These are phyloP conservation scores for Hypoxylon perforatum DNA, from an alignment of 495 filamentous ascomycete species.

Conservation along the genomic window DNA sequence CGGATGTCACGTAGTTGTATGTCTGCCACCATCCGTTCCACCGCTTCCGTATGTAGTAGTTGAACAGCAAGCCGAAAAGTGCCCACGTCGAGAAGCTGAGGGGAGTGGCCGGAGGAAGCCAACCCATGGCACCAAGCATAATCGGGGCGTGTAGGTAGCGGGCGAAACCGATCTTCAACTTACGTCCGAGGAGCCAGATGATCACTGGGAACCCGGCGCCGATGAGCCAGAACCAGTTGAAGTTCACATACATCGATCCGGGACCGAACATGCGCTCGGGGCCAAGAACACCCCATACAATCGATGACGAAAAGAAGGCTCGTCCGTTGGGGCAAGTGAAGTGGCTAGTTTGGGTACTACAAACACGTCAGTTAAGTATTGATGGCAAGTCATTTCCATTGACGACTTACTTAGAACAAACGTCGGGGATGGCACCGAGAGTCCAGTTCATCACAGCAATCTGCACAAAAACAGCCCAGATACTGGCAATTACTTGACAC, in stretches of 20 bases:
- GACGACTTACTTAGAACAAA: slow-evolving; percentile 56
- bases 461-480: slow-evolving; percentile 70
- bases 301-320: slow-evolving; percentile 64
- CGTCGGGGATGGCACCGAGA: slow-evolving; percentile 62
- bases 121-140: slow-evolving; percentile 68
- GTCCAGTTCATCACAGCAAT: slow-evolving; percentile 71
- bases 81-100: slow-evolving; percentile 71
- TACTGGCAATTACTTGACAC: slow-evolving; percentile 64
- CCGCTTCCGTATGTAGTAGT: slow-evolving; percentile 61
- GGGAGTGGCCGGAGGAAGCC: slow-evolving; percentile 68
- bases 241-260: slow-evolving; percentile 66
- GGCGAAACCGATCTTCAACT: slow-evolving; percentile 54
- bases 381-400: not conserved
- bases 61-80: slow-evolving; percentile 67
- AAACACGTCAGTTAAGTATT: slow-evolving; percentile 5
- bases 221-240: slow-evolving; percentile 69
- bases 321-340: slow-evolving; percentile 71
- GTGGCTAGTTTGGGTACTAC: slow-evolving; percentile 55
- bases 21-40: slow-evolving; percentile 68
- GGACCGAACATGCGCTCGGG: slow-evolving; percentile 67
- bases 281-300: slow-evolving; percentile 70
- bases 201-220: slow-evolving; percentile 62
- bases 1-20: slow-evolving; percentile 73
- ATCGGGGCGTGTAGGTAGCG: slow-evolving; percentile 67
- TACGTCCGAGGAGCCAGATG: slow-evolving; percentile 63